Percentiles rank a stretch among this genome's conserved stretches.
These are phyloP conservation scores for Saccharomycopsis malanga DNA, from an alignment of 805 yeast species.

Conservation along the genomic window DNA sequence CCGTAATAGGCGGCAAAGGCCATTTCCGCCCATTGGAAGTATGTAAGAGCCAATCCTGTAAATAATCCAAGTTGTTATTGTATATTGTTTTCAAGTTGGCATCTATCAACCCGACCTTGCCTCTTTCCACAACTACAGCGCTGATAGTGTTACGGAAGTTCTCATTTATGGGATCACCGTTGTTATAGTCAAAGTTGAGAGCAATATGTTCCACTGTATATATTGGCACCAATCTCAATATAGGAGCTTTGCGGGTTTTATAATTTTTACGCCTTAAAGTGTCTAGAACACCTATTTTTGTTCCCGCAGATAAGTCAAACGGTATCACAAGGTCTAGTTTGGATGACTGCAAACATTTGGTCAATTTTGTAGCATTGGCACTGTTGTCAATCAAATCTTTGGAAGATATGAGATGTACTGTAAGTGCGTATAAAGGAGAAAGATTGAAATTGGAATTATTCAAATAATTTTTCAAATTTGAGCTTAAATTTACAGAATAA, in stretches of 20 bases:
- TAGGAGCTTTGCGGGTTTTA: constrained; percentile 35
- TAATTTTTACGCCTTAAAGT: constrained; percentile 26
- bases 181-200: constrained; percentile 35
- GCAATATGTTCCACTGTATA: constrained; percentile 82
- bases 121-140: constrained; percentile 75
- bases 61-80: constrained; percentile 53
- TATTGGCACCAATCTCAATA: constrained; percentile 65
- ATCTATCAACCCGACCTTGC: constrained; percentile 74
- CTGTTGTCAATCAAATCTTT: constrained; percentile 26
- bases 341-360: neutral
- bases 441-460: constrained; percentile 11
- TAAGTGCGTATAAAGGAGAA: constrained; percentile 21
- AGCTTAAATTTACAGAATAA: constrained; percentile 15
- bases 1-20: constrained; percentile 74
- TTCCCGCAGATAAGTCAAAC: constrained; percentile 55
- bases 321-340: constrained; percentile 48
- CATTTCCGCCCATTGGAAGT: constrained; percentile 33
- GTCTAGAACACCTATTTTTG: constrained; percentile 30
- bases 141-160: constrained; percentile 64
- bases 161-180: constrained; percentile 27
- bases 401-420: constrained; percentile 42
- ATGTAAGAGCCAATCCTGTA: constrained; percentile 52
- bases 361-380: neutral
- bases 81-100: constrained; percentile 73
- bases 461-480: constrained; percentile 13